Base-by-base conservation (phyloP, 768 basidiomycete species). In the Lentinula sp. region DNA sequence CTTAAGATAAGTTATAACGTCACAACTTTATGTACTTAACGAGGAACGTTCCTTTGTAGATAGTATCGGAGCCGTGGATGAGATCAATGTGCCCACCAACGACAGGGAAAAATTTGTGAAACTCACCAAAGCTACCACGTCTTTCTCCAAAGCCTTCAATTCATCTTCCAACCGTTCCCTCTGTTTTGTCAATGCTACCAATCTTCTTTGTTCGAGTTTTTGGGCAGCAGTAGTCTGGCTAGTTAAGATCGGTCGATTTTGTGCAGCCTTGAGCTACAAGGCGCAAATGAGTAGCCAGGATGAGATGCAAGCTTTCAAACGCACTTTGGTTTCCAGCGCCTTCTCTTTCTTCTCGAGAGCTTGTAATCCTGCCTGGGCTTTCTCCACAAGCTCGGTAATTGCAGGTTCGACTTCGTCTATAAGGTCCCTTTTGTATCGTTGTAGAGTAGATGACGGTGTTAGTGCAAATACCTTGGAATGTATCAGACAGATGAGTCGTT, bases 341-440 rank as follows among this genome's bases (percentile, higher is more conserved):
- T 73, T 78, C 64, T 88, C 86, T 67, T 83, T 84, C 76, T 87
- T 88, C 64, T 79, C 74, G 58, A 93, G 71, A 8, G 76, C 68
- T 33, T 81, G 78, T 37, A 92, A 71, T 1, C 89, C 90, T 66
- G 83, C 84, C 67, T 91, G 86, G 0, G 90, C 86, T 23, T 83
- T 81, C 59, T 84, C 79, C 18, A 91, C 80, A 15, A 93, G 82
- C 64, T 93, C 90, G 50, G 79, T 83, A 18, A 93, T 87, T 35
- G 88, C 84, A 16, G 91, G 91, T 62, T 93, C 91, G 9, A 93
- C 84, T 69, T 92, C 91, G 57, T 90, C 88, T 1, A 83, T 85
- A 43, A 93, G 77, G 46, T 87, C 86, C 2, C 85, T 73, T 67
- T 92, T 91, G 75, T 93, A 91, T 71, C 76, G 79, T 57, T 81